Conservation (phyloP, 176 grass and related monocot genomes). For the Oryza meyeriana region DNA sequence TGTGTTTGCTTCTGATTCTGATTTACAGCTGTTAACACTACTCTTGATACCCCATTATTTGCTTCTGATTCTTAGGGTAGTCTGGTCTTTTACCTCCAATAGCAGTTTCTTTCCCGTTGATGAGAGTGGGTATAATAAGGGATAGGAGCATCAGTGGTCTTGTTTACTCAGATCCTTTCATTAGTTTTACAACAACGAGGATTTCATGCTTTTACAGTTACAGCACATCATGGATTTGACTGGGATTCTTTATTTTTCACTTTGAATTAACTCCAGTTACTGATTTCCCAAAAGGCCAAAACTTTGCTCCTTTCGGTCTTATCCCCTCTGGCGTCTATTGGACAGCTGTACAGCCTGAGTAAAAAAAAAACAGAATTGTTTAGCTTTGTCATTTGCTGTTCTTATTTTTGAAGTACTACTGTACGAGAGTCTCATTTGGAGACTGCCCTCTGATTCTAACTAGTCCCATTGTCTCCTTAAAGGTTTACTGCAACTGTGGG, state of each 20-base stretch:
- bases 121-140: not conserved
- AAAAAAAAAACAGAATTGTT: not conserved
- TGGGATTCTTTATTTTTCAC: not conserved
- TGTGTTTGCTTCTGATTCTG: no score
- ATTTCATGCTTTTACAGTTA: conserved; percentile 35
- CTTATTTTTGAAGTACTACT: not conserved
- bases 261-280: conserved; percentile 1
- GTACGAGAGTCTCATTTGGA: not conserved
- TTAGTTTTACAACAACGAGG: conserved; percentile 31
- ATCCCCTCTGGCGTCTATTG: not conserved
- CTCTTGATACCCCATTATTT: not conserved
- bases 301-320: not conserved
- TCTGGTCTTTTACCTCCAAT: not conserved
- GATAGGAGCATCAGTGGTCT: not conserved
- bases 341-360: not conserved
- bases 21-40: no score
- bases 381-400: not conserved
- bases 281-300: not conserved
- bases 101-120: not conserved
- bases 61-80: not conserved
- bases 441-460: not conserved
- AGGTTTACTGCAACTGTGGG: not conserved
- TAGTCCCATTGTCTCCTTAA: not conserved
- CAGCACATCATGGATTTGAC: conserved; percentile 44
- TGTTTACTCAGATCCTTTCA: conserved; percentile 15